phyloP scores from a whole-genome alignment of 768 basidiomycete species.

The Rhodotorula kratochvilovae region DNA sequence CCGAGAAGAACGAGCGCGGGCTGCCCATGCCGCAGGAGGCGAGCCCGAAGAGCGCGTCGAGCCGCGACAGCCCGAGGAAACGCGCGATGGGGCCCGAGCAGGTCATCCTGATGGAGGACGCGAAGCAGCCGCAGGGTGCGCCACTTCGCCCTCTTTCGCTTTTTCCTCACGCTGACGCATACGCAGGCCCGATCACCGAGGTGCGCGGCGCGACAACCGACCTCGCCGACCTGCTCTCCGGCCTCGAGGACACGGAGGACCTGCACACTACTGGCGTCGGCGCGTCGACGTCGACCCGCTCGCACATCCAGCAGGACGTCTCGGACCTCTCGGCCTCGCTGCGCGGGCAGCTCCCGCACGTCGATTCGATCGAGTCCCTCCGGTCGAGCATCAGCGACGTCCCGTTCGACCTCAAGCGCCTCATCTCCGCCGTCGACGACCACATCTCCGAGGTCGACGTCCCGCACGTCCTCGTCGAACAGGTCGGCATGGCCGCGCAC shows the following conservation, averaged over 20 bases:
- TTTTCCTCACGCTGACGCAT: background rate
- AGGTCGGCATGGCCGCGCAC: background rate
- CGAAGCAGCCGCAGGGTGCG: background rate
- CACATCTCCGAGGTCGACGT: constrained; percentile 31
- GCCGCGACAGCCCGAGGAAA: constrained; percentile 15
- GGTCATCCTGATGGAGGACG: constrained; percentile 27
- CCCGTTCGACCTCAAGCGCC: constrained; percentile 18
- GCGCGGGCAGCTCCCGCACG: background rate
- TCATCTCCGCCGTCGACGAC: constrained; percentile 30
- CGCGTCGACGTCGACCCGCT: background rate
- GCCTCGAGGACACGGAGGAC: constrained; percentile 22
- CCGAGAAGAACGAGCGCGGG: constrained; percentile 18
- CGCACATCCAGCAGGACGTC: background rate
- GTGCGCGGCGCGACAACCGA: constrained; percentile 31
- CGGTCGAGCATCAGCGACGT: constrained; percentile 31
- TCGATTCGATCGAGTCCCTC: constrained; percentile 31
- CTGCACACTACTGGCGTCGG: background rate
- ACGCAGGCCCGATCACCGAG: constrained; percentile 15
- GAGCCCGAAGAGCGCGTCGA: constrained; percentile 1
- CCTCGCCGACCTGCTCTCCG: constrained; percentile 29
- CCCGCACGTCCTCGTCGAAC: background rate
- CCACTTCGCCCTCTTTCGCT: too few species aligned
- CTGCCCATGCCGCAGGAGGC: constrained; percentile 6
- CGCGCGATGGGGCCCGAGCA: constrained; percentile 35
- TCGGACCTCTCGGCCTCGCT: constrained; percentile 18